phyloP scores from a whole-genome alignment of 192 early-diverging fungal species.

The Spinellus fusiger region DNA sequence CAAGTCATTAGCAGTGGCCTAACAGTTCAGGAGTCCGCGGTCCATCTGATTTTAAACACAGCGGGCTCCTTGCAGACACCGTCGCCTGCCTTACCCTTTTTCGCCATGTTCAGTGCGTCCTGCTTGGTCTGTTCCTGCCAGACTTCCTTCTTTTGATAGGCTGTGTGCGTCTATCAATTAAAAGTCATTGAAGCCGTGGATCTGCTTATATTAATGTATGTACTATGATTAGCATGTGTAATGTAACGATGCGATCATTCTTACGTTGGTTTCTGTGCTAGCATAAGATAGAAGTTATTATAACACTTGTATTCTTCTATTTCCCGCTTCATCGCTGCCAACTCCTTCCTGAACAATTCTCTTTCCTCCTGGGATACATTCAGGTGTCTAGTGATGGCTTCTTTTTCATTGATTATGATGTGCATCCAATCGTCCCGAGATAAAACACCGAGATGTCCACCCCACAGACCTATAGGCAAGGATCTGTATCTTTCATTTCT shows the following conservation, averaged over 20 bases:
- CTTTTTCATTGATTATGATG: not conserved
- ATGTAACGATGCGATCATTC: not conserved
- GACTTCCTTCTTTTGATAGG: no score
- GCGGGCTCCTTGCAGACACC: no score
- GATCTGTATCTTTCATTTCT: conserved; percentile 8
- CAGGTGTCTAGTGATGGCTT: not conserved
- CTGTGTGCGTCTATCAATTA: no score
- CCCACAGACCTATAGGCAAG: conserved; percentile 31
- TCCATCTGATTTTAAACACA: no score
- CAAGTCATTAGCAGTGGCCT: no score
- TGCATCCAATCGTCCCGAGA: conserved; percentile 19
- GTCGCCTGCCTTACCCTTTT: no score
- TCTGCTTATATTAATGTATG: not conserved
- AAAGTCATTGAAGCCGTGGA: no score
- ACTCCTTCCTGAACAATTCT: no score
- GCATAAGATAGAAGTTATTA: not conserved
- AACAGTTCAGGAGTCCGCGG: no score
- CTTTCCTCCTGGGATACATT: no score
- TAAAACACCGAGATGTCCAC: conserved; percentile 23
- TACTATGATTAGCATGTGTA: not conserved
- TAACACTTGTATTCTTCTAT: not conserved
- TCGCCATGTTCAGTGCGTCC: no score
- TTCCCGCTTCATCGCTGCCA: not conserved
- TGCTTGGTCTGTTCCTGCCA: no score
- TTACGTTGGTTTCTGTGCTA: not conserved